A percentile compares a stretch with the other conserved stretches of the same genome.
These are phyloP conservation scores for Hypoxylon sp. DNA, from an alignment of 2,329 filamentous ascomycete genomes.

Conservation along the genomic window DNA sequence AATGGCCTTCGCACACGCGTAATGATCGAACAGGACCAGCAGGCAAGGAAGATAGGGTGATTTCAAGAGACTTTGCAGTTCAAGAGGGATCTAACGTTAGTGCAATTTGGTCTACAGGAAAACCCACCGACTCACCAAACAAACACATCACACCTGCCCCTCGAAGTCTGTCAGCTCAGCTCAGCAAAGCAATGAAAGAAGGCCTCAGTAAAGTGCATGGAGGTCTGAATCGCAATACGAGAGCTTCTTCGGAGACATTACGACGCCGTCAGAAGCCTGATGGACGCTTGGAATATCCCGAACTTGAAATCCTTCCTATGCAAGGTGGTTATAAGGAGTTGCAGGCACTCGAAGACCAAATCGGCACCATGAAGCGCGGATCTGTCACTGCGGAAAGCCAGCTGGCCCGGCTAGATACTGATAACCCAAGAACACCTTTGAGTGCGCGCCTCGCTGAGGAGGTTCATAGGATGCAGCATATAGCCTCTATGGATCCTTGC, in stretches of 20 bases:
- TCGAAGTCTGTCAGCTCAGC: slow-evolving; percentile 47
- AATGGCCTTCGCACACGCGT: slow-evolving; percentile 54
- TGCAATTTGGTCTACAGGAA: slow-evolving; percentile 26
- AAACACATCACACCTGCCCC: slow-evolving; percentile 32
- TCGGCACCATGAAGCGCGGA: slow-evolving; percentile 54
- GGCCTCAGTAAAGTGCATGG: slow-evolving; percentile 45
- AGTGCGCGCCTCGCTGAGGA: slow-evolving; percentile 49
- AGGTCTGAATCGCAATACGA: slow-evolving; percentile 16
- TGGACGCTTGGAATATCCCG: slow-evolving; percentile 54
- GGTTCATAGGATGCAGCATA: slow-evolving; percentile 48
- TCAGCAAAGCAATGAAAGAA: slow-evolving; percentile 48
- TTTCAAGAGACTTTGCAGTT: slow-evolving; percentile 48
- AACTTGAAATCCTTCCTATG: slow-evolving; percentile 55
- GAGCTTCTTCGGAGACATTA: slow-evolving; percentile 15
- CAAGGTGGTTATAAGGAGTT: slow-evolving; percentile 53
- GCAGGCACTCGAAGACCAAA: slow-evolving; percentile 53
- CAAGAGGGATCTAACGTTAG: slow-evolving; percentile 19
- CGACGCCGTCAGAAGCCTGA: slow-evolving; percentile 24
- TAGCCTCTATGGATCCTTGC: slow-evolving; percentile 21
- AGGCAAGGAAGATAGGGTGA: slow-evolving; percentile 48
- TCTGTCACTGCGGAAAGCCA: slow-evolving; percentile 53
- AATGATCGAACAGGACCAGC: slow-evolving; percentile 50
- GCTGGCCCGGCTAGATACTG: slow-evolving; percentile 26
- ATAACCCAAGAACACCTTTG: slow-evolving; percentile 43
- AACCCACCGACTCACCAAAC: slow-evolving; percentile 25